A percentile compares a stretch with the other conserved stretches of the same genome.
phyloP scores from a whole-genome alignment of 257 asterid species.

The Rehmannia glutinosa region DNA sequence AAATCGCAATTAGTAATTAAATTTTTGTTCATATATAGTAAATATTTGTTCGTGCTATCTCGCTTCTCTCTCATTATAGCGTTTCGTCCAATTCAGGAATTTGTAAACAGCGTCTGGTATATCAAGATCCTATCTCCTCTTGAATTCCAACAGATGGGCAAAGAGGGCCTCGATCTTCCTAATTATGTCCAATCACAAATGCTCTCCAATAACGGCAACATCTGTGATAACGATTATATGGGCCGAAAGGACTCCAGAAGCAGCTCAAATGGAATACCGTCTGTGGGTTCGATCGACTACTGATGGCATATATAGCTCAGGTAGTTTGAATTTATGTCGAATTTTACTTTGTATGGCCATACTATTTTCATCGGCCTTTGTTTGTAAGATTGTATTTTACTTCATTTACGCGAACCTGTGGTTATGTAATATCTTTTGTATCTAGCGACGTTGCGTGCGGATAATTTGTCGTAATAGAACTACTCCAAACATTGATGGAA shows the following conservation, averaged over 20 bases:
- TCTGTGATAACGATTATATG: constrained; percentile 44
- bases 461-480: background rate
- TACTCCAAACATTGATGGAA: background rate
- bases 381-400: constrained; percentile 9
- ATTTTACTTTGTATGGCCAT: constrained; percentile 1
- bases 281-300: constrained; percentile 71
- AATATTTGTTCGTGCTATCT: constrained; percentile 20
- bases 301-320: constrained; percentile 32
- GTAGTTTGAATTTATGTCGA: background rate
- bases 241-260: constrained; percentile 46
- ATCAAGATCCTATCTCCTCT: constrained; percentile 89
- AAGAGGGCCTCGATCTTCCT: constrained; percentile 70
- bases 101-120: constrained; percentile 77
- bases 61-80: constrained; percentile 31
- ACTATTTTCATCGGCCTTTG: background rate
- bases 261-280: constrained; percentile 57
- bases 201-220: constrained; percentile 28
- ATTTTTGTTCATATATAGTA: too few species aligned
- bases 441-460: constrained; percentile 12
- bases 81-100: constrained; percentile 50
- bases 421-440: too few species aligned
- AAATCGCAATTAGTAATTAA: too few species aligned
- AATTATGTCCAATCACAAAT: constrained; percentile 32
- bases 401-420: too few species aligned
- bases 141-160: constrained; percentile 95